Conservation (phyloP, 2,329 filamentous ascomycete species). For the Diaporthe sp. region DNA sequence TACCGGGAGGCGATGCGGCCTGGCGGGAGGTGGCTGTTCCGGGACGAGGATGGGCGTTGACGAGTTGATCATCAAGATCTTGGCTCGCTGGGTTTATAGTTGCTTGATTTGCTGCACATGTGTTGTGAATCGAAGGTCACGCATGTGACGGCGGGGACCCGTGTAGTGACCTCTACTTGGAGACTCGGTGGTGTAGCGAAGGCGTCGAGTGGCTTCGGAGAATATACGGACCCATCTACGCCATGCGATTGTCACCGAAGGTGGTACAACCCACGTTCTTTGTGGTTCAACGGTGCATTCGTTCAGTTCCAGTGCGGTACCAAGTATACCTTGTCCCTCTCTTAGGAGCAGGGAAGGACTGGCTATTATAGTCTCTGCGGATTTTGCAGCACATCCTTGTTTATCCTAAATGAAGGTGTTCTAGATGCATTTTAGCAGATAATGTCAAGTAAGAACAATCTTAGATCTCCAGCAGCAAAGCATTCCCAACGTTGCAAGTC, state of each 20-base stretch:
- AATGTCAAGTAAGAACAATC: background rate
- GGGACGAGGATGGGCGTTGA: conserved; percentile 74
- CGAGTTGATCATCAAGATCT: background rate
- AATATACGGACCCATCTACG: background rate
- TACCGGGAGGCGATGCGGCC: conserved; percentile 85
- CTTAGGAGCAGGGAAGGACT: background rate
- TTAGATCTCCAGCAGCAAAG: too few relatives aligned
- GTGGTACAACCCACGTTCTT: background rate
- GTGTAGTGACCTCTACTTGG: background rate
- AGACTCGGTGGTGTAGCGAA: conserved; percentile 1
- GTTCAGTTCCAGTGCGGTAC: background rate
- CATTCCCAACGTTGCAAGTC: background rate
- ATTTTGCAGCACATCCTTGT: background rate
- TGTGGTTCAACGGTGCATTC: background rate
- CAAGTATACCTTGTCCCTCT: background rate
- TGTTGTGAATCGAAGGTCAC: background rate
- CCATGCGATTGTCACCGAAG: background rate
- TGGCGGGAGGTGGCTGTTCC: conserved; percentile 84
- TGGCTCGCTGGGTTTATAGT: background rate
- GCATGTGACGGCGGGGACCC: background rate
- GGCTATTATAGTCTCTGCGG: background rate
- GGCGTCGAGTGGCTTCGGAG: conserved; percentile 26
- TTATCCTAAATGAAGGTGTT: background rate
- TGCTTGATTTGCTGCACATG: background rate
- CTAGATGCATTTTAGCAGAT: background rate